Conservation (phyloP, 2,329 filamentous ascomycete species). For the Cadophora sp. region DNA sequence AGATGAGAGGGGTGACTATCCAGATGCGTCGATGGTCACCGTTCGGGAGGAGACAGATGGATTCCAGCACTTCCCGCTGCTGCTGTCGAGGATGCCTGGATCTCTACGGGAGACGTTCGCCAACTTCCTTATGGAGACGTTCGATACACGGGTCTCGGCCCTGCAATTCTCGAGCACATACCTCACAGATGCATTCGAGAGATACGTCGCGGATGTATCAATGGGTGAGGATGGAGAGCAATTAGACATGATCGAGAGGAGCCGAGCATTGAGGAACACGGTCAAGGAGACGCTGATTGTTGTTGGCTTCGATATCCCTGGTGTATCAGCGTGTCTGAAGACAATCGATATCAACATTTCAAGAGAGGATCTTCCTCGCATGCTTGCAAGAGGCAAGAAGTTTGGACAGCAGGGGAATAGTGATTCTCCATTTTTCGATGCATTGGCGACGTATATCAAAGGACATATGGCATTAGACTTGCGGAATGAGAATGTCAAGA, state of each 20-base stretch:
- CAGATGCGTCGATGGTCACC: slow-evolving; percentile 28
- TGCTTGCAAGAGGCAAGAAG: slow-evolving; percentile 37
- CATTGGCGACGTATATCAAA: slow-evolving; percentile 47
- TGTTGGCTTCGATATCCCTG: slow-evolving; percentile 41
- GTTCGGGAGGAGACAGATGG: slow-evolving; percentile 26
- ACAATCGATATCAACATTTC: slow-evolving; percentile 51
- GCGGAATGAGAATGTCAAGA: slow-evolving; percentile 47
- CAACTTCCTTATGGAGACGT: slow-evolving; percentile 50
- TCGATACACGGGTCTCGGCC: slow-evolving; percentile 50
- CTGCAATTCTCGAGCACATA: slow-evolving; percentile 47
- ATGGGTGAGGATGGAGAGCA: slow-evolving; percentile 32
- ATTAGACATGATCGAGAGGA: slow-evolving; percentile 26
- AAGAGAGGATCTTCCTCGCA: slow-evolving; percentile 46
- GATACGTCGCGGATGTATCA: slow-evolving; percentile 39
- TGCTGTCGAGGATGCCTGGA: slow-evolving; percentile 53
- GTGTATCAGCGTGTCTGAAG: slow-evolving; percentile 43
- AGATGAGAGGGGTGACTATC: slow-evolving; percentile 19
- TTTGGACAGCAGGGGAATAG: slow-evolving; percentile 23
- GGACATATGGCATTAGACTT: slow-evolving; percentile 51
- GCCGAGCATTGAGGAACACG: slow-evolving; percentile 28
- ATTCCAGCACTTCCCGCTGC: slow-evolving; percentile 52
- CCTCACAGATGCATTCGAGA: slow-evolving; percentile 43
- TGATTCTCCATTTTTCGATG: slow-evolving; percentile 47
- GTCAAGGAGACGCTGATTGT: slow-evolving; percentile 40
- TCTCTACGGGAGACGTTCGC: slow-evolving; percentile 50